A percentile compares a stretch with the other conserved stretches of the same genome.
These are phyloP conservation scores for Globisporangium solare DNA, from an alignment of 352 stramenopile species.

Conservation along the genomic window DNA sequence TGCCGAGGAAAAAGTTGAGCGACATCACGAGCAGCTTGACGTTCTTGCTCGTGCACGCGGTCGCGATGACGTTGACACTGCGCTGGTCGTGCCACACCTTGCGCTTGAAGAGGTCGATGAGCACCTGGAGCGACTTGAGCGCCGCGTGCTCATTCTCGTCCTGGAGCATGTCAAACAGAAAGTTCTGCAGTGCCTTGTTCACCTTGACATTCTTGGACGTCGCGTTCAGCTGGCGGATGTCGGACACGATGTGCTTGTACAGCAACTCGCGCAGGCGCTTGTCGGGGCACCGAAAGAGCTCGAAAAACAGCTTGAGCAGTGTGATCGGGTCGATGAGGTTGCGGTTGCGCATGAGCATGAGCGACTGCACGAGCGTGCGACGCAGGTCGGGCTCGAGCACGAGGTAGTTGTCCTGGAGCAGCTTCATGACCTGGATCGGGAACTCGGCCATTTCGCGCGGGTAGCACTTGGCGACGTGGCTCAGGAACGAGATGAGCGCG, in stretches of 20 bases:
- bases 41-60: slow-evolving; percentile 86
- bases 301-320: slow-evolving; percentile 95
- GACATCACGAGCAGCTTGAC: slow-evolving; percentile 87
- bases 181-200: slow-evolving; percentile 94
- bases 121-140: slow-evolving; percentile 89
- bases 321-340: slow-evolving; percentile 88
- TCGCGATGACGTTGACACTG: slow-evolving; percentile 96
- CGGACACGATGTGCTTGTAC: slow-evolving; percentile 95
- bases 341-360: slow-evolving; percentile 97
- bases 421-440: slow-evolving; percentile 88
- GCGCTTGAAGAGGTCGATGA: slow-evolving; percentile 95
- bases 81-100: slow-evolving; percentile 96
- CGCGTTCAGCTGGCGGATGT: slow-evolving; percentile 86
- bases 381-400: slow-evolving; percentile 90
- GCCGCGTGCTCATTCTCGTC: slow-evolving; percentile 83
- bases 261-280: slow-evolving; percentile 94
- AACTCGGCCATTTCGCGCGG: slow-evolving; percentile 84
- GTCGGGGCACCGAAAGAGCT: slow-evolving; percentile 95
- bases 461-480: slow-evolving; percentile 90
- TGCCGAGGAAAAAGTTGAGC: slow-evolving; percentile 98
- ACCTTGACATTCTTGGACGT: slow-evolving; percentile 95
- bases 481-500: slow-evolving; percentile 96
- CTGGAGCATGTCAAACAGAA: slow-evolving; percentile 93
- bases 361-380: slow-evolving; percentile 91
- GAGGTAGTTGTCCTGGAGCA: slow-evolving; percentile 89